Percentiles rank a stretch among this genome's conserved stretches.
These are phyloP conservation scores for Eutrema heterophyllum DNA, from an alignment of 345 rosid species.

Conservation along the genomic window DNA sequence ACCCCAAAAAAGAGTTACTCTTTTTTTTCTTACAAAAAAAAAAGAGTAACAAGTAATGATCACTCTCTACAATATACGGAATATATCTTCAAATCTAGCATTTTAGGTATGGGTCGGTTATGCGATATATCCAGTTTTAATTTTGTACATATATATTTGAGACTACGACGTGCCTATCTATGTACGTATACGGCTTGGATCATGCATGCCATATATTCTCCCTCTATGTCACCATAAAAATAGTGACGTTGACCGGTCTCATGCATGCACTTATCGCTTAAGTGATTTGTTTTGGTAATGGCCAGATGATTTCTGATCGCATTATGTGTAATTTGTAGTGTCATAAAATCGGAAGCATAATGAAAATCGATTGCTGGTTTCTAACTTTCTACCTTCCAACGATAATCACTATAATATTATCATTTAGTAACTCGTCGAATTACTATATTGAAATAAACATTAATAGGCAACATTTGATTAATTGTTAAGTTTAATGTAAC, in stretches of 20 bases:
- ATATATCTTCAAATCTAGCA: not conserved
- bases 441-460: no score
- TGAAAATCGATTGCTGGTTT: not conserved
- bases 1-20: no score
- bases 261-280: not conserved
- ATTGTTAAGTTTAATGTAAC: not conserved
- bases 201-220: not conserved
- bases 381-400: not conserved
- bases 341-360: not conserved
- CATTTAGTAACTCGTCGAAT: not conserved
- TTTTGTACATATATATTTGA: not conserved
- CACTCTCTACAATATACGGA: not conserved
- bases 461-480: not conserved
- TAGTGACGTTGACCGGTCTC: not conserved
- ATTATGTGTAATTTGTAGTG: not conserved
- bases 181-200: conserved; percentile 16
- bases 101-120: conserved; percentile 32
- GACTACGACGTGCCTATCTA: not conserved
- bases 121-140: not conserved
- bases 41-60: not conserved
- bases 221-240: not conserved
- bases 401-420: not conserved
- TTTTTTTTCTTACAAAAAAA: no score
- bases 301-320: not conserved
- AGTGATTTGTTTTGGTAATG: not conserved